Conservation (phyloP, 805 yeast species). For the Metschnikowia henanensis region DNA sequence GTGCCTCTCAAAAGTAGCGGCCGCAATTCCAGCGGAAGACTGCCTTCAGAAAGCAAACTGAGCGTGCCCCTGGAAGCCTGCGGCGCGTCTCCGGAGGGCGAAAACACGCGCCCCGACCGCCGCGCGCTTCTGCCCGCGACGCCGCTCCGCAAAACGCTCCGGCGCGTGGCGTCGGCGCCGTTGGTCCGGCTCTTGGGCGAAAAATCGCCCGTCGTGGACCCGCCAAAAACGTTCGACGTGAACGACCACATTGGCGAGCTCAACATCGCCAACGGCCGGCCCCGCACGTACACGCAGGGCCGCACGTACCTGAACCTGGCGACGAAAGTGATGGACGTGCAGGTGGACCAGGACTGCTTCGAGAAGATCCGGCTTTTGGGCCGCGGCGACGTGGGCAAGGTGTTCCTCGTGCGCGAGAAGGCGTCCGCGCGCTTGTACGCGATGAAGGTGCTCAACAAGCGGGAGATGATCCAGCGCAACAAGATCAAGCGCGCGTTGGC, state of each 20-base stretch:
- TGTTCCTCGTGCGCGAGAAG: constrained; percentile 86
- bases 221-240: constrained; percentile 44
- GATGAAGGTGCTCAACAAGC: constrained; percentile 85
- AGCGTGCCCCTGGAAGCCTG: neutral
- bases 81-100: neutral
- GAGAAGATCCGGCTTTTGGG: constrained; percentile 91
- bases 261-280: constrained; percentile 32
- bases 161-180: constrained; percentile 88
- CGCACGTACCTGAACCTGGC: constrained; percentile 75
- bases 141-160: constrained; percentile 44
- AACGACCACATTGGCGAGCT: constrained; percentile 46
- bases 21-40: neutral
- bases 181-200: constrained; percentile 44
- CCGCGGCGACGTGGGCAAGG: constrained; percentile 98
- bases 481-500: constrained; percentile 94
- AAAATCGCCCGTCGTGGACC: constrained; percentile 13
- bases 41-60: constrained; percentile 3
- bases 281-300: constrained; percentile 41
- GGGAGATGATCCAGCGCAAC: constrained; percentile 93
- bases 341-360: constrained; percentile 84
- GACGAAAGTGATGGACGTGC: constrained; percentile 69
- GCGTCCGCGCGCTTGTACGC: constrained; percentile 76
- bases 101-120: neutral
- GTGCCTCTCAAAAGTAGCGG: constrained; percentile 4
- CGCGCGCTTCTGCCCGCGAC: constrained; percentile 13